Conservation (phyloP, 2,329 filamentous ascomycete species). For the Malbranchea zuffiana region DNA sequence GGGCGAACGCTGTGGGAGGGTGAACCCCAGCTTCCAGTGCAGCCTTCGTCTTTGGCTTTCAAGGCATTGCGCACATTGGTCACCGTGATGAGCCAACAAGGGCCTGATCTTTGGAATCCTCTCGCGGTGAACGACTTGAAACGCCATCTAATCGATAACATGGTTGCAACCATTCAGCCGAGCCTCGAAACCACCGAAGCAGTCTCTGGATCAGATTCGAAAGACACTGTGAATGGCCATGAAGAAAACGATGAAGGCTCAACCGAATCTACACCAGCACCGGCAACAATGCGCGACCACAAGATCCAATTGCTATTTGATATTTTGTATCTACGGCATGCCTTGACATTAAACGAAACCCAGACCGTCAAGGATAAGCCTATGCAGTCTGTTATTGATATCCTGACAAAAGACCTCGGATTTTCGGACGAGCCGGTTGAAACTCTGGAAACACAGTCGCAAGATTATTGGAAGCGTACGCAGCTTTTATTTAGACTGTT, state of each 20-base stretch:
- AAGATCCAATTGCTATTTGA: conserved; percentile 33
- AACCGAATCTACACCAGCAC: not conserved
- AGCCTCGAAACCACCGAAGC: not conserved
- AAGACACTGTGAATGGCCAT: conserved; percentile 1
- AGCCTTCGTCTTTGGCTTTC: conserved; percentile 66
- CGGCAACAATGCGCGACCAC: conserved; percentile 18
- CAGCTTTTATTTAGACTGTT: conserved; percentile 72
- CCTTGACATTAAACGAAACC: conserved; percentile 27
- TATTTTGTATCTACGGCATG: conserved; percentile 26
- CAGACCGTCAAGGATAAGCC: not conserved
- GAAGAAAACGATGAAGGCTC: conserved; percentile 9
- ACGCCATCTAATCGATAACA: conserved; percentile 39
- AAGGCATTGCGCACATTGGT: conserved; percentile 57
- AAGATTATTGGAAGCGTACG: conserved; percentile 75
- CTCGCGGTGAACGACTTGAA: conserved; percentile 56
- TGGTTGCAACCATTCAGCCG: conserved; percentile 28
- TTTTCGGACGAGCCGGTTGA: not conserved
- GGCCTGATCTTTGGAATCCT: conserved; percentile 72
- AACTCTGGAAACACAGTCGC: conserved; percentile 2
- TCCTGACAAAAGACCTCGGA: conserved; percentile 1
- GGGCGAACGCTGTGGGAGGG: conserved; percentile 72
- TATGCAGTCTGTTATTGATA: not conserved
- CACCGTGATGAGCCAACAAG: conserved; percentile 55
- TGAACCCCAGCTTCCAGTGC: conserved; percentile 59
- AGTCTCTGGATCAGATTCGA: not conserved